These are phyloP conservation scores for Suillus occidentalis DNA, from an alignment of 768 basidiomycete genomes.

Conservation along the genomic window DNA sequence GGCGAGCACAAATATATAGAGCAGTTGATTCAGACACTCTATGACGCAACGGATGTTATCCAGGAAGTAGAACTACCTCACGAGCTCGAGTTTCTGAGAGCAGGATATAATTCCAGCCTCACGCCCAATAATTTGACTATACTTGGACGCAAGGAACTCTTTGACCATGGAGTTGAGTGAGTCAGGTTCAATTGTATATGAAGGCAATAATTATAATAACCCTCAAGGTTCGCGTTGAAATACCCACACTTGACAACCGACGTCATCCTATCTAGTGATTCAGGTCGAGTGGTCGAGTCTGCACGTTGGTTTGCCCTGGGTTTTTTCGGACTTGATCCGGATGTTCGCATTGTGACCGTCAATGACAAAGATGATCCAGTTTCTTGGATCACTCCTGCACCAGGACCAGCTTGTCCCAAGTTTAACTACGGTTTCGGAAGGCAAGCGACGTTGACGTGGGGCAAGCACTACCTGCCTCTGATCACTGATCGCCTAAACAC, in stretches of 20 bases:
- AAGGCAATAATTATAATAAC: neutral
- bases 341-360: constrained; percentile 25
- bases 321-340: constrained; percentile 30
- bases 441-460: constrained; percentile 3
- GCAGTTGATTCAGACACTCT: constrained; percentile 30
- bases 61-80: constrained; percentile 27
- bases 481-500: constrained; percentile 36
- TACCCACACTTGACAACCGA: constrained; percentile 11
- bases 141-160: constrained; percentile 32
- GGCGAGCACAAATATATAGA: constrained; percentile 33
- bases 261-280: constrained; percentile 7
- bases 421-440: constrained; percentile 18
- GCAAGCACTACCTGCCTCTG: constrained; percentile 33
- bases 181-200: constrained; percentile 2
- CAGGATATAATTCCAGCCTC: constrained; percentile 31
- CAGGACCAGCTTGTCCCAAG: constrained; percentile 36
- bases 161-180: constrained; percentile 36
- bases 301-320: constrained; percentile 39
- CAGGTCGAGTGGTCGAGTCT: constrained; percentile 29
- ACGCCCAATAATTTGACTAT: constrained; percentile 36
- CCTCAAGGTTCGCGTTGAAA: constrained; percentile 4
- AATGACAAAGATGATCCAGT: constrained; percentile 29
- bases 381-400: constrained; percentile 38
- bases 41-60: constrained; percentile 20
- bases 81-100: constrained; percentile 32